Percentiles rank a stretch among this genome's conserved stretches.
These are phyloP conservation scores for Ascochyta pisi DNA, from an alignment of 2,329 filamentous ascomycete species.

Conservation along the genomic window DNA sequence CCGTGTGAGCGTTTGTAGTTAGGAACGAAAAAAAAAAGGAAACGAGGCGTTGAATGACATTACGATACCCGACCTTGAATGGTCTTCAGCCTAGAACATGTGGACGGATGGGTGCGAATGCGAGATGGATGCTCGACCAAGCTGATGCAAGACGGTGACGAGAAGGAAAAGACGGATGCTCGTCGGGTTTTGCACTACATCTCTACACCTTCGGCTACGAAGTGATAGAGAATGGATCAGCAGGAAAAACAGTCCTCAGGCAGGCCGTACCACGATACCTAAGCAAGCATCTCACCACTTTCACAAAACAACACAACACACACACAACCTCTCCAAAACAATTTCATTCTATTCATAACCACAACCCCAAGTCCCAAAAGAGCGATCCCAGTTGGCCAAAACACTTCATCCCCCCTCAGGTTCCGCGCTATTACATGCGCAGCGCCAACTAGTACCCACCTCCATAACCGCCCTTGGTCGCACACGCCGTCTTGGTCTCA, in stretches of 20 bases:
- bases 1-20: neutral
- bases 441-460: conserved; percentile 2
- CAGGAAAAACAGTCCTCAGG: neutral
- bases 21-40: neutral
- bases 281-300: no score
- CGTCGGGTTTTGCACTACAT: no score
- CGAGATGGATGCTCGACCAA: no score
- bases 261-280: no score
- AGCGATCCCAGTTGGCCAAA: conserved; percentile 1
- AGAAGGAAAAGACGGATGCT: no score
- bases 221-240: neutral
- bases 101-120: neutral
- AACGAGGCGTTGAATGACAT: neutral
- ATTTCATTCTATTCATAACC: neutral
- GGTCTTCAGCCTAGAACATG: neutral
- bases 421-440: neutral
- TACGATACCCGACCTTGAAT: neutral
- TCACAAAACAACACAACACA: no score
- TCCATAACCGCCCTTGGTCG: conserved; percentile 21
- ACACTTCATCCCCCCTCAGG: neutral
- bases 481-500: conserved; percentile 31
- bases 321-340: neutral
- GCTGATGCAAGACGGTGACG: no score
- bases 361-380: neutral
- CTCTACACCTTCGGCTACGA: no score